phyloP scores from a whole-genome alignment of 306 rosid species.

The Vigna mungo region DNA sequence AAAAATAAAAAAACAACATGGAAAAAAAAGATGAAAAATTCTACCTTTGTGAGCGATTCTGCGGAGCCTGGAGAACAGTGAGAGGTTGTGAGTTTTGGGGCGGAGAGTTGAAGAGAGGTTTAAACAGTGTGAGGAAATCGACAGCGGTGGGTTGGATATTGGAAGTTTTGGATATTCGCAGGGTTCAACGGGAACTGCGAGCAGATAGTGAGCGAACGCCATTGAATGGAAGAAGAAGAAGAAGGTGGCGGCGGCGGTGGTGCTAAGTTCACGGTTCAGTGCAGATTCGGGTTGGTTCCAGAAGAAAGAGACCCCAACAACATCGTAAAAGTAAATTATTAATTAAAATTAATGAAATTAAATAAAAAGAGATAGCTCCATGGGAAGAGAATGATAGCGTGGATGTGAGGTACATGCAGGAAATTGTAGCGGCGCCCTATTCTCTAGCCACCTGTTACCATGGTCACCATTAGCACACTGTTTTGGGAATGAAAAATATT shows the following conservation, averaged over 20 bases:
- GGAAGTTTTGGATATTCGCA: constrained; percentile 41
- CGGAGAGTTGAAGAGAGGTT: constrained; percentile 41
- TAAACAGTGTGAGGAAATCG: constrained; percentile 42
- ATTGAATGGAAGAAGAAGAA: constrained; percentile 42
- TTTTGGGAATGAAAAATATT: too few species aligned
- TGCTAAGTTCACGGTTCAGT: neutral
- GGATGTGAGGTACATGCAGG: neutral
- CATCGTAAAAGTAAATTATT: neutral
- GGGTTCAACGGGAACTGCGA: constrained; percentile 51
- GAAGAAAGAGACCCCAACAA: constrained; percentile 9
- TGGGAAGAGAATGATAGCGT: neutral
- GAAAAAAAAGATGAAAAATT: neutral
- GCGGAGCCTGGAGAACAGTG: constrained; percentile 45
- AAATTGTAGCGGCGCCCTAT: neutral
- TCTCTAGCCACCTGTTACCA: neutral
- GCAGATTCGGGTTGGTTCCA: constrained; percentile 36
- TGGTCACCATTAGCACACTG: neutral
- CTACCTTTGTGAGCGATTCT: constrained; percentile 49
- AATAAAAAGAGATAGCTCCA: too few species aligned
- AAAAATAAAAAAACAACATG: neutral
- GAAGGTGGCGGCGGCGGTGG: neutral
- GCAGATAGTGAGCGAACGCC: constrained; percentile 62
- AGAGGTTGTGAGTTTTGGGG: constrained; percentile 46
- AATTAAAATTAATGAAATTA: neutral
- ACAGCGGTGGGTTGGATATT: constrained; percentile 34